phyloP scores from a whole-genome alignment of 495 filamentous ascomycete genomes.

The Aspergillus nanangensis region DNA sequence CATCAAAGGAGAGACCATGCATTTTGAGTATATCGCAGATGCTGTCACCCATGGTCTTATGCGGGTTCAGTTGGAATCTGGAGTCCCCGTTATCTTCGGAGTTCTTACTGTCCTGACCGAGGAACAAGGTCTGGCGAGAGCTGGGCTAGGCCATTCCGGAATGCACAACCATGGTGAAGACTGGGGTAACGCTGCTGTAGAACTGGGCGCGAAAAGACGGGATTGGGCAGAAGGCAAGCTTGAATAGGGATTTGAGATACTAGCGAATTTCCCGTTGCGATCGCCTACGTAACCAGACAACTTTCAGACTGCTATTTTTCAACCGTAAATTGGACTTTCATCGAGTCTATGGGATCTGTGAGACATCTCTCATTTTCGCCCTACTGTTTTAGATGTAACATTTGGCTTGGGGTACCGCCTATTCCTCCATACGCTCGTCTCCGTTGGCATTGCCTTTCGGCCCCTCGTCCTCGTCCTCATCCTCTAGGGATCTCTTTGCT shows the following conservation, averaged over 20 bases:
- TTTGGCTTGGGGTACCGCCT: no score
- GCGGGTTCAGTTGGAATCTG: constrained; percentile 84
- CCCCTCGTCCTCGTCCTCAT: constrained; percentile 68
- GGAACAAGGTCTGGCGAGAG: constrained; percentile 79
- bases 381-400: no score
- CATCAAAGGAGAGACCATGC: constrained; percentile 98
- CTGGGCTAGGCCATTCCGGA: constrained; percentile 59
- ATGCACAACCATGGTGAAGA: constrained; percentile 84
- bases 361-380: no score
- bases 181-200: constrained; percentile 66
- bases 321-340: no score
- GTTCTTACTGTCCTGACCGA: constrained; percentile 85
- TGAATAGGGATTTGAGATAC: constrained; percentile 17
- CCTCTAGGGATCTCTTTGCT: constrained; percentile 69
- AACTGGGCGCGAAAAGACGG: constrained; percentile 40
- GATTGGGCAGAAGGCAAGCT: constrained; percentile 46
- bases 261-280: background rate
- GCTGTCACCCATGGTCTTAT: constrained; percentile 86
- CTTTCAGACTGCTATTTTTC: no score
- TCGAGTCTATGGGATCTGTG: no score
- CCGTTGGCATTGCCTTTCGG: constrained; percentile 48
- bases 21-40: constrained; percentile 97
- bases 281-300: no score
- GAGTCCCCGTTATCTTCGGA: constrained; percentile 87
- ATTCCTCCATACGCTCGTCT: constrained; percentile 78